Percentiles rank a stretch among this genome's conserved stretches.
phyloP scores from a whole-genome alignment of 148 eudicot species.

The Gaultheria prostrata region DNA sequence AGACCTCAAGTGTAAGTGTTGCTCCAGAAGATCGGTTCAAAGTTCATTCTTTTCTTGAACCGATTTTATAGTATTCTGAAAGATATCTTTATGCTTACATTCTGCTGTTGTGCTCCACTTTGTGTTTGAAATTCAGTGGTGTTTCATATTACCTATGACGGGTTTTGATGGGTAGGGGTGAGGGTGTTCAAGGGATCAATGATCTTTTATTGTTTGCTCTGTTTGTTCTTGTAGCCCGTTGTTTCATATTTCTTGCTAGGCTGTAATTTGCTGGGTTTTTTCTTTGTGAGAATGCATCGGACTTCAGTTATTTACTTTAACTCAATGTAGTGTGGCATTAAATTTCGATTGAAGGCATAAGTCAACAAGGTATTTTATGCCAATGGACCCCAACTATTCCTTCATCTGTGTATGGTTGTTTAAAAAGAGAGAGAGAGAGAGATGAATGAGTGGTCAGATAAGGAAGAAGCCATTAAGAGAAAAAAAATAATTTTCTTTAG shows the following conservation, averaged over 20 bases:
- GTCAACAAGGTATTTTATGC: not conserved
- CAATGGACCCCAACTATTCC: slow-evolving; percentile 1
- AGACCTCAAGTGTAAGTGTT: slow-evolving; percentile 64
- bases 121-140: not conserved
- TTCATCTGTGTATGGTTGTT: not conserved
- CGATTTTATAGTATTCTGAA: not conserved
- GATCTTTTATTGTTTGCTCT: not conserved
- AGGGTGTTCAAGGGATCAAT: slow-evolving; percentile 3
- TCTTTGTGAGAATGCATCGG: no score
- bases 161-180: not conserved
- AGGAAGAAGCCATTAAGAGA: not conserved
- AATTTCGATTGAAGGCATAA: not conserved
- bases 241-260: not conserved
- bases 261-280: not conserved
- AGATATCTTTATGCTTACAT: not conserved
- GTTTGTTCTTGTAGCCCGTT: not conserved
- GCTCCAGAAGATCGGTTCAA: slow-evolving; percentile 4
- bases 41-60: not conserved
- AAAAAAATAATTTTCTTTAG: not conserved
- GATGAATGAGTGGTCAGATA: not conserved
- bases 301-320: not conserved
- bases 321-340: not conserved
- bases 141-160: not conserved
- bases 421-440: not conserved
- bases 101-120: not conserved